Percentiles rank a stretch among this genome's conserved stretches.
These are phyloP conservation scores for Physcomitrium patens DNA, from an alignment of 225 moss, liverwort and hornwort species.

Conservation along the genomic window DNA sequence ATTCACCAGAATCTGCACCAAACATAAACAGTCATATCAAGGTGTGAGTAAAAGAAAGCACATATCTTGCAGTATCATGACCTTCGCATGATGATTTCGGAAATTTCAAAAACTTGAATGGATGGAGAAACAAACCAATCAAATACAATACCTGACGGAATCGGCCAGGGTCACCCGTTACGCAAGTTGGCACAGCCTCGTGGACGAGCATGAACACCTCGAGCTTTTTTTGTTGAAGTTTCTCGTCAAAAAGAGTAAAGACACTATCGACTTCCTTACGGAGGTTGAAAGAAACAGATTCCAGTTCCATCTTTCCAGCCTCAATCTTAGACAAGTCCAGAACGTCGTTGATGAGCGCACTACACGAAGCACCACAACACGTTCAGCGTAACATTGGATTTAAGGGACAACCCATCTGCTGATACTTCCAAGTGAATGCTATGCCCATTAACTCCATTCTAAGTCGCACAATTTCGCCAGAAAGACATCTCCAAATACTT, in stretches of 20 bases:
- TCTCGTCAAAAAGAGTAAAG: slow-evolving; percentile 83
- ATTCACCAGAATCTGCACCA: slow-evolving; percentile 79
- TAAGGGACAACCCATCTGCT: background rate
- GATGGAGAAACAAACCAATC: background rate
- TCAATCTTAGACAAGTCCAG: slow-evolving; percentile 95
- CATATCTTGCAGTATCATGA: background rate
- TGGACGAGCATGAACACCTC: slow-evolving; percentile 82
- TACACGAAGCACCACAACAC: slow-evolving; percentile 26
- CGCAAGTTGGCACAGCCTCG: slow-evolving; percentile 67
- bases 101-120: no score
- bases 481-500: background rate
- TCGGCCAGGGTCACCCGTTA: slow-evolving; percentile 87
- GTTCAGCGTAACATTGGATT: slow-evolving; percentile 13
- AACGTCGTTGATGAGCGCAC: slow-evolving; percentile 91
- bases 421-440: background rate
- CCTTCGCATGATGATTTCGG: background rate
- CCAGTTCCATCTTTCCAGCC: slow-evolving; percentile 92
- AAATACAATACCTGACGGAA: slow-evolving; percentile 74
- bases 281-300: slow-evolving; percentile 77
- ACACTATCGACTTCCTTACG: slow-evolving; percentile 84
- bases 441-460: background rate
- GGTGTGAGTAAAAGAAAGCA: background rate
- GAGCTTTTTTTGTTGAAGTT: slow-evolving; percentile 78
- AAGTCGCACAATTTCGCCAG: background rate
- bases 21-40: slow-evolving; percentile 11